A percentile compares a stretch with the other conserved stretches of the same genome.
Conservation (phyloP, 306 rosid species). For the Fagus crenata region DNA sequence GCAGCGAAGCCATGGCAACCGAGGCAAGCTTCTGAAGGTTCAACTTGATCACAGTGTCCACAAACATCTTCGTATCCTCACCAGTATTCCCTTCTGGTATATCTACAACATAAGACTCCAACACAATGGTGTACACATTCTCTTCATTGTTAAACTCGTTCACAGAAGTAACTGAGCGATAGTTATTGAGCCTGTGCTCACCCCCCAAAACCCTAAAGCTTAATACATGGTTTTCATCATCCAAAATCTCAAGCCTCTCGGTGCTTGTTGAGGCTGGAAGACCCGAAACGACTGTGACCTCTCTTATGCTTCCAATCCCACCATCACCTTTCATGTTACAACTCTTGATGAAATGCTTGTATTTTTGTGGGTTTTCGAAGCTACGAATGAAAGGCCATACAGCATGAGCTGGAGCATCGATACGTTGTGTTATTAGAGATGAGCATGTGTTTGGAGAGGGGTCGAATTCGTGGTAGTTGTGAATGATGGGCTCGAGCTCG, state of each 20-base stretch:
- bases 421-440: slow-evolving; percentile 65
- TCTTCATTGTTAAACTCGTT: slow-evolving; percentile 56
- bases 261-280: slow-evolving; percentile 90
- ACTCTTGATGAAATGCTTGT: slow-evolving; percentile 87
- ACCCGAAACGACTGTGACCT: slow-evolving; percentile 81
- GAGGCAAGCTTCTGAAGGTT: slow-evolving; percentile 86
- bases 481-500: slow-evolving; percentile 50
- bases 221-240: slow-evolving; percentile 68
- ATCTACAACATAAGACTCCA: slow-evolving; percentile 82
- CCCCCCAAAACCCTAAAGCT: slow-evolving; percentile 90
- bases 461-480: slow-evolving; percentile 57
- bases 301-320: slow-evolving; percentile 74
- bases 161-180: slow-evolving; percentile 75
- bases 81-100: slow-evolving; percentile 85
- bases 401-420: slow-evolving; percentile 55
- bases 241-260: slow-evolving; percentile 83
- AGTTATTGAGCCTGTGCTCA: slow-evolving; percentile 74
- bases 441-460: slow-evolving; percentile 51
- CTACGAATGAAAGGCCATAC: slow-evolving; percentile 71
- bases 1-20: slow-evolving; percentile 46
- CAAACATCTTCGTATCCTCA: slow-evolving; percentile 89
- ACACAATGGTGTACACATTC: slow-evolving; percentile 58
- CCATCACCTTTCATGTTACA: slow-evolving; percentile 78
- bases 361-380: slow-evolving; percentile 72
- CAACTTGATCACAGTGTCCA: slow-evolving; percentile 78